These are phyloP conservation scores for Aegilops tauschii DNA, from an alignment of 176 grass and related monocot species.

Conservation along the genomic window DNA sequence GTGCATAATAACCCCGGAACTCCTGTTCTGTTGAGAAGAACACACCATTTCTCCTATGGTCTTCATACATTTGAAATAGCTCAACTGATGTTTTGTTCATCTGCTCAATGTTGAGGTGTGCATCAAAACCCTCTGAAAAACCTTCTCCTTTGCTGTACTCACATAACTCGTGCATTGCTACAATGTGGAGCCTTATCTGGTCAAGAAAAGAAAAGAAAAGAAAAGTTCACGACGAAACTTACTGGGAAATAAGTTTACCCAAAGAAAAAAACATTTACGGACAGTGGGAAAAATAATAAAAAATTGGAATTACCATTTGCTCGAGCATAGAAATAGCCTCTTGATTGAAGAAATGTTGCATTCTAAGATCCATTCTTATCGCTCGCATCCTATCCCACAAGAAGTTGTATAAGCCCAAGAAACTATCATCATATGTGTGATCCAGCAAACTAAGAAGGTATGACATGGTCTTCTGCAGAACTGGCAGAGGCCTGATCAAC, in stretches of 20 bases:
- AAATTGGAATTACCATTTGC: conserved; percentile 83
- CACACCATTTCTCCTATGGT: conserved; percentile 83
- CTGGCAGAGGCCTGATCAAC: conserved; percentile 91
- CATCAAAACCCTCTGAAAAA: conserved; percentile 96
- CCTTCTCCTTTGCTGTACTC: conserved; percentile 94
- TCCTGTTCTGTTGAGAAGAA: conserved; percentile 75
- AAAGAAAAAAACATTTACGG: conserved; percentile 11
- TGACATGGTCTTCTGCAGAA: conserved; percentile 83
- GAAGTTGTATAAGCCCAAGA: conserved; percentile 93
- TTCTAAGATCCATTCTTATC: conserved; percentile 96
- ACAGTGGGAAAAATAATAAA: not conserved
- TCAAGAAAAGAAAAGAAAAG: conserved; percentile 19
- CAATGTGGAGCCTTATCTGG: conserved; percentile 92
- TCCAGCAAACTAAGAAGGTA: conserved; percentile 91
- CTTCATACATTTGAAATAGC: conserved; percentile 97
- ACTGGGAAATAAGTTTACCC: not conserved
- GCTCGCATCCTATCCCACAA: conserved; percentile 99
- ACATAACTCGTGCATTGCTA: conserved; percentile 94
- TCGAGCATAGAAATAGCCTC: conserved; percentile 92
- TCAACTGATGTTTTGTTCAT: conserved; percentile 99
- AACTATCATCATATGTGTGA: conserved; percentile 68
- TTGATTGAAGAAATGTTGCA: conserved; percentile 90
- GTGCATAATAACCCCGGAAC: conserved; percentile 95
- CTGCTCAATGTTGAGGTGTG: conserved; percentile 96
- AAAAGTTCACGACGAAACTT: not conserved